Base-by-base conservation (phyloP, 2,329 filamentous ascomycete genomes). In the Beauveria medogensis region DNA sequence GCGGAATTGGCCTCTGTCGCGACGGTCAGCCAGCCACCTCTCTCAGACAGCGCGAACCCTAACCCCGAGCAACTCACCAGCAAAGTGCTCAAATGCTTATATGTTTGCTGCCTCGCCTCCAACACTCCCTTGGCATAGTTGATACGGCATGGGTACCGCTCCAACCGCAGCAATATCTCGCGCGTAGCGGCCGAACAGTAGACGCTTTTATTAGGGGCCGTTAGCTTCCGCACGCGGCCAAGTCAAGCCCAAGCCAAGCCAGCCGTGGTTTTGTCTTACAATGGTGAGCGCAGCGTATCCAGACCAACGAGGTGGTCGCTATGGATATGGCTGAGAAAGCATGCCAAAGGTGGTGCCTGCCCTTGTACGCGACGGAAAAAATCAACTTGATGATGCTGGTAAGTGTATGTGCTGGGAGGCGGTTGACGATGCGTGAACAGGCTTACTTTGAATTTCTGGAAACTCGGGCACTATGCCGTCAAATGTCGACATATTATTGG, bases 291-390 rank as follows among this genome's bases (percentile, higher is more conserved):
- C 59, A 92, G 80, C 14, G 80, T 83, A 67, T 96, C 91, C 1
- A 97, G 80, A 0, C 93, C 92, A 41, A 82, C 81, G 1, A 97
- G 81, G 73, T 97, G 93, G 68, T 97, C 92, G 65, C 89, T 95
- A 70, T 97, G 93, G 2, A 95, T 86, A 81, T 97, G 93, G 72
- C 90, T 95, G 28, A 97, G 79, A 70, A 97, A 96, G 71, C 89
- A 94, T 18, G 90, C 92, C 60, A 94, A 74, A 0, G 91, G 89
- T 4, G 88, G 81, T 18, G 74, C 80, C 18, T 74, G 73, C 6
- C 77, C 77, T 4, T 78, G 74, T 52, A 80, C 78, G 18, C 74
- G 76, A 26, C 90, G 84, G 68, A 97, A 97, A 75, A 87, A 91
- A 73, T 97, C 92, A 65, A 97, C 87, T 90, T 60, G 10, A 18